Evolutionary conservation across 2,329 filamentous ascomycete genomes (phyloP), one percentile per base, ranked within the genome.

Genomic region (Aspergillus novofumigatus): DNA sequence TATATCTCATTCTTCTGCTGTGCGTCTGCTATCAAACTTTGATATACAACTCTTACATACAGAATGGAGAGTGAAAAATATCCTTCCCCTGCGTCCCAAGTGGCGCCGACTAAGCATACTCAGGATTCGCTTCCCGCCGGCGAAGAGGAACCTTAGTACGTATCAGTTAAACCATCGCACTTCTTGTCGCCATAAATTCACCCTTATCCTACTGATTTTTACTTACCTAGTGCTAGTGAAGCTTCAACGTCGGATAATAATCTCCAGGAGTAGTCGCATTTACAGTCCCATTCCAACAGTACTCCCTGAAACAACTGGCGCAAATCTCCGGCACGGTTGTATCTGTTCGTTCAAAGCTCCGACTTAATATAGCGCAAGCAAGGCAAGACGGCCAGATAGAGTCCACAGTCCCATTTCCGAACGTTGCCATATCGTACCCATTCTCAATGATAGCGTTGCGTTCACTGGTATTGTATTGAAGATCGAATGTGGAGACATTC

Each of bases 271-370:
- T 63, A 0, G 74, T 75, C 47, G 60, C 67, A 47, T 80, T 72
- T 1, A 74, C 58, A 1, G 83, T 89, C 21, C 93, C 93, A 72
- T 96, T 84, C 92, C 93, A 97, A 81, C 93, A 97, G 77, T 96
- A 96, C 23, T 78, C 74, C 20, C 78, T 61, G 72, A 96, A 96
- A 77, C 93, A 97, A 54, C 80, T 65, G 41, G 74, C 77, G 77
- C 93, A 97, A 3, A 82, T 83, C 0, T 81, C 78, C 0, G 92
- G 92, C 0, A 91, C 80, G 0, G 76, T 59, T 0, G 87, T 87
- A 25, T 81, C 79, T 1, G 89, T 92, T 54, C 90, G 82, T 55
- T 84, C 79, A 62, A 93, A 83, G 67, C 86, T 90, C 58, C 92
- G 83, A 56, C 82, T 84, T 10, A 97, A 79, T 48, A 94, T 85